These are phyloP conservation scores for Boletus rubropictus DNA, from an alignment of 768 basidiomycete species.

Conservation along the genomic window DNA sequence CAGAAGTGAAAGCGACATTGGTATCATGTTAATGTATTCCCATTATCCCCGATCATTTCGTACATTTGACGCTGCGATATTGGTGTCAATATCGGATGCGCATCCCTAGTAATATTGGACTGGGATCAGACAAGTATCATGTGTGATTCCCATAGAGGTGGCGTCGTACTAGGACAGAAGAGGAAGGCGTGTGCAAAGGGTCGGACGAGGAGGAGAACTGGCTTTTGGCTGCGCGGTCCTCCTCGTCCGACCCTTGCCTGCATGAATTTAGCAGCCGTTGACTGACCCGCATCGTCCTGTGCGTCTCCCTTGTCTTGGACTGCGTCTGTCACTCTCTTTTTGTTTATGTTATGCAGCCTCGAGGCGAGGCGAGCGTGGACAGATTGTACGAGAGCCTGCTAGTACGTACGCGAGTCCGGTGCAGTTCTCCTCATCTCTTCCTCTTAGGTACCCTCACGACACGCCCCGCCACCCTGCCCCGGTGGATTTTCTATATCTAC, in stretches of 20 bases:
- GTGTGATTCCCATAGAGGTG: constrained; percentile 4
- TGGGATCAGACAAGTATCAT: constrained; percentile 20
- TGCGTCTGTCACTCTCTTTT: background rate
- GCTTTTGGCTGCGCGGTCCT: background rate
- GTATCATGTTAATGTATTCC: constrained; percentile 22
- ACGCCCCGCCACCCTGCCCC: background rate
- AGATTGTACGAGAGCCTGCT: constrained; percentile 12
- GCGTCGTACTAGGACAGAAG: constrained; percentile 8
- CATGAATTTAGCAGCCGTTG: background rate
- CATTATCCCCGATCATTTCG: constrained; percentile 21
- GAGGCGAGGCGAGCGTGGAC: constrained; percentile 20
- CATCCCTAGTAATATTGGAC: constrained; percentile 13
- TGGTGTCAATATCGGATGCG: constrained; percentile 19
- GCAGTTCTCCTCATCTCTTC: constrained; percentile 1
- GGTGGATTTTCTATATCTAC: constrained; percentile 14
- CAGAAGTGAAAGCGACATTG: background rate
- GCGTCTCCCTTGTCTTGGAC: background rate
- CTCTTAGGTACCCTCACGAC: constrained; percentile 1
- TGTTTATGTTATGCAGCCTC: constrained; percentile 20
- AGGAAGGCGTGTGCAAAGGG: constrained; percentile 9
- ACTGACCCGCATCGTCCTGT: constrained; percentile 8
- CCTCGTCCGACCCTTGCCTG: background rate
- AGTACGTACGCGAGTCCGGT: constrained; percentile 22
- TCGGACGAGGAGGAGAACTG: background rate
- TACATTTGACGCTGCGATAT: constrained; percentile 14